Evolutionary conservation across 2,329 filamentous ascomycete genomes (phyloP).

Genomic region (Penicillium sp.): DNA sequence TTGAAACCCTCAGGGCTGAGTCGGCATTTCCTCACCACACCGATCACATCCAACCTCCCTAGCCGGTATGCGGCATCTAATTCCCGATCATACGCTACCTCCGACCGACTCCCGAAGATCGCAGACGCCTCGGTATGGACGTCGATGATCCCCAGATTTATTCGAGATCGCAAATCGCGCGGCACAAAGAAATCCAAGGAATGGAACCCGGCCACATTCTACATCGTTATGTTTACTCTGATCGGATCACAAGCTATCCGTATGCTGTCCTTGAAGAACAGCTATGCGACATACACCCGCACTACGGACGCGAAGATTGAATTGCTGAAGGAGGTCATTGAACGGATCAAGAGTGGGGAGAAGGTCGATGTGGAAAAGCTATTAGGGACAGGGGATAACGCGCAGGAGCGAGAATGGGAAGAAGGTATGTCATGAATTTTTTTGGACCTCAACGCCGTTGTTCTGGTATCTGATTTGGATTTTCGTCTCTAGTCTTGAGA

Average conservation of each 20-base stretch:
- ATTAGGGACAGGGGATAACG: slow-evolving; percentile 74
- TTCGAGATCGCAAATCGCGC: slow-evolving; percentile 39
- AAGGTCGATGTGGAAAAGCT: slow-evolving; percentile 81
- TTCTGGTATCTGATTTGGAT: slow-evolving; percentile 1
- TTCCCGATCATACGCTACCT: slow-evolving; percentile 21
- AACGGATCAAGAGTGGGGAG: slow-evolving; percentile 48
- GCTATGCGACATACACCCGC: slow-evolving; percentile 70
- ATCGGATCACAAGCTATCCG: slow-evolving; percentile 97
- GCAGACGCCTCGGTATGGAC: slow-evolving; percentile 67
- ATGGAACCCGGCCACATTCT: slow-evolving; percentile 82
- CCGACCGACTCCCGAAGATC: slow-evolving; percentile 43
- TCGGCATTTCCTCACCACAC: slow-evolving; percentile 1
- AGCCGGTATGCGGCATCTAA: slow-evolving; percentile 5
- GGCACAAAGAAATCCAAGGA: slow-evolving; percentile 54
- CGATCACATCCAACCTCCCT: slow-evolving; percentile 2
- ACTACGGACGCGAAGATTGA: slow-evolving; percentile 78
- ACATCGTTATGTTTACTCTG: slow-evolving; percentile 77
- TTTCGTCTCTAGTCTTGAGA: slow-evolving; percentile 31
- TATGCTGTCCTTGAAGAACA: slow-evolving; percentile 77
- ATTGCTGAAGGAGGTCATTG: slow-evolving; percentile 66
- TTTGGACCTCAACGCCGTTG: neutral
- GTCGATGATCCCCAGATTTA: slow-evolving; percentile 64
- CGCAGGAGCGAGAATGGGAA: slow-evolving; percentile 83
- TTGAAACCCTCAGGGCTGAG: slow-evolving; percentile 16
- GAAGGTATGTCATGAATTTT: slow-evolving; percentile 59